These are phyloP conservation scores for Pseudevernia furfuracea DNA, from an alignment of 495 filamentous ascomycete species.

Conservation along the genomic window DNA sequence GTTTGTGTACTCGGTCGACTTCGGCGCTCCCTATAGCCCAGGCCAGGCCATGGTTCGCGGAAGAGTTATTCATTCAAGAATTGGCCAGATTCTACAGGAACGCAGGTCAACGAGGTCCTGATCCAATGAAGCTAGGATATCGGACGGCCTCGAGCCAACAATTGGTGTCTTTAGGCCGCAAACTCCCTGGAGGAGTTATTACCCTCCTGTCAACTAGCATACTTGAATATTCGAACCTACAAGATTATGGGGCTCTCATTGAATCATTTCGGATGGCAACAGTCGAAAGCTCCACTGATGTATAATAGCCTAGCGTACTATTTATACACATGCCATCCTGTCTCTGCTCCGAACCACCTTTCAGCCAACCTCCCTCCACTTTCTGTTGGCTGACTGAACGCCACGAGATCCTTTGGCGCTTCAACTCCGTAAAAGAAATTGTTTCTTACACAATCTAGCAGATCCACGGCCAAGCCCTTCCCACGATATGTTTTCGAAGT, in stretches of 20 bases:
- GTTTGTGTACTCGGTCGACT: no score
- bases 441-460: constrained; percentile 55
- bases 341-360: constrained; percentile 51
- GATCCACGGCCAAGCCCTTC: constrained; percentile 52
- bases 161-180: no score
- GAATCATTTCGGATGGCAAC: not conserved
- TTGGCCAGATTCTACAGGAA: no score
- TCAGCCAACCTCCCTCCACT: constrained; percentile 56
- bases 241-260: not conserved
- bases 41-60: no score
- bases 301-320: not conserved
- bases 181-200: no score
- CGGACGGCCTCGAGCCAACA: no score
- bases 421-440: constrained; percentile 62
- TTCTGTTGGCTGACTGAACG: constrained; percentile 71
- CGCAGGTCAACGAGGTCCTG: no score
- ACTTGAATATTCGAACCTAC: no score
- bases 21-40: no score
- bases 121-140: no score
- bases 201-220: no score
- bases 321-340: constrained; percentile 46
- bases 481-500: constrained; percentile 53
- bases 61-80: no score
- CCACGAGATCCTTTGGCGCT: constrained; percentile 54
- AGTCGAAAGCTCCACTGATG: not conserved